Base-by-base conservation (phyloP, 768 basidiomycete genomes). In the Albatrellus ellisii region DNA sequence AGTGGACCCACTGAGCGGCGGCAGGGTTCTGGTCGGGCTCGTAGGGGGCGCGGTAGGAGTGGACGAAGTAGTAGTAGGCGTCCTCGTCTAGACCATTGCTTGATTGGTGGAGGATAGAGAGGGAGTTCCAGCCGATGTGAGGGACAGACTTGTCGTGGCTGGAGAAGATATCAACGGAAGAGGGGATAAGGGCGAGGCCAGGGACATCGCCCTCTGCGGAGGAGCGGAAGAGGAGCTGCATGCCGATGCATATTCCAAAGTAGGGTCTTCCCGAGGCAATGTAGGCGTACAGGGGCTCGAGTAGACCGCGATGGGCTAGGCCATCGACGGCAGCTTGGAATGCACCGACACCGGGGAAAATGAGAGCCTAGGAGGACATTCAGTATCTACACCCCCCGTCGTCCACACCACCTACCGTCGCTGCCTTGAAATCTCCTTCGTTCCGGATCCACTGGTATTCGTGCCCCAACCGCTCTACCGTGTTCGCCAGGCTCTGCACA, bases 171-270 rank as follows among this genome's bases (percentile, higher is more conserved):
- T 75, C 72, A 52, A 97, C 86, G n/a, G 69, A 67, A 50, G 67
- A 77, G n/a, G 87, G 83, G 47, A 99, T 79, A 49, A 89, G 60
- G 14, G 78, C 85, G 17, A 98, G 70, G n/a, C 94, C 92, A n/a
- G 54, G 59, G 21, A 65, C 63, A 15, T 58, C 54, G 12, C 75
- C 70, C 65, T 99, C 95, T 46, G 73, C 63, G 12, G 94, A 97
- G 11, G 83, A 77, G 44, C 73, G 65, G 63, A 90, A 98, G 47
- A 99, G 84, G 44, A 95, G 76, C 62, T 99, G 95, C 79, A 99
- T 82, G 53, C 95, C 95, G 55, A 99, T 87, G 64, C 95, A 99
- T 66, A 99, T 98, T 28, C 89, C 89, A 62, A 95, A 88, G 63
- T 95, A 99, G 2, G 94, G 95, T 52, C 71, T 75, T 20, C 95